Evolutionary conservation across 2,329 filamentous ascomycete species (phyloP).

Genomic region (Apiospora sp.): DNA sequence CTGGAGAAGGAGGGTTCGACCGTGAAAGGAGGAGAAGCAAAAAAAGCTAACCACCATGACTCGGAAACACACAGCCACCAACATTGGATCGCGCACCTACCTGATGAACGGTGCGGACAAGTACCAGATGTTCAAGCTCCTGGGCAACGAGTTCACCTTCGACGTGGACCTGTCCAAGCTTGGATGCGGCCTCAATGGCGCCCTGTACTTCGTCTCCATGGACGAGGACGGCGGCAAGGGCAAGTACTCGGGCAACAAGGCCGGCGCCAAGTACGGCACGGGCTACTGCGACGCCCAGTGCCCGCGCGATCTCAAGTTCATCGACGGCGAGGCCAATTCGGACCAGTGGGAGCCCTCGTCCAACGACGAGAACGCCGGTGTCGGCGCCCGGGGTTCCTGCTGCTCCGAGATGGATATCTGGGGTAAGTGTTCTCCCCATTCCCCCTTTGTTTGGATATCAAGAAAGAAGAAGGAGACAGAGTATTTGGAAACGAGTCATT

Average conservation of each 20-base stretch:
- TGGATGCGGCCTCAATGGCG: constrained; percentile 69
- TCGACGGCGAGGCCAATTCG: constrained; percentile 56
- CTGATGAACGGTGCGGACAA: constrained; percentile 61
- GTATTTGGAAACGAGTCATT: background rate
- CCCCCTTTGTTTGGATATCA: constrained; percentile 10
- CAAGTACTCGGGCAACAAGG: constrained; percentile 54
- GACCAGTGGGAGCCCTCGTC: constrained; percentile 54
- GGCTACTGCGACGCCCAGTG: constrained; percentile 61
- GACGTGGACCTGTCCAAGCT: constrained; percentile 69
- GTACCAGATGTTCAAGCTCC: constrained; percentile 65
- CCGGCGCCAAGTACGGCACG: constrained; percentile 62
- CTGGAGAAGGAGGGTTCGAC: background rate
- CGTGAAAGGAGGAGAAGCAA: too few relatives aligned
- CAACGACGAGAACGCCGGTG: constrained; percentile 58
- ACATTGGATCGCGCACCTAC: constrained; percentile 60
- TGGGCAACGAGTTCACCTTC: constrained; percentile 68
- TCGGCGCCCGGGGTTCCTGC: constrained; percentile 59
- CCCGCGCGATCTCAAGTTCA: constrained; percentile 58
- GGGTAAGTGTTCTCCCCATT: constrained; percentile 38
- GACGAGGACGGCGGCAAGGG: constrained; percentile 59
- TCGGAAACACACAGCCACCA: constrained; percentile 35
- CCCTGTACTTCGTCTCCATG: constrained; percentile 65
- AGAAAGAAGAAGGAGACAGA: background rate
- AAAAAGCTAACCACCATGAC: background rate
- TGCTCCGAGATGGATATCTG: constrained; percentile 68